Conservation (phyloP, 306 rosid species). For the Casuarina glauca region DNA sequence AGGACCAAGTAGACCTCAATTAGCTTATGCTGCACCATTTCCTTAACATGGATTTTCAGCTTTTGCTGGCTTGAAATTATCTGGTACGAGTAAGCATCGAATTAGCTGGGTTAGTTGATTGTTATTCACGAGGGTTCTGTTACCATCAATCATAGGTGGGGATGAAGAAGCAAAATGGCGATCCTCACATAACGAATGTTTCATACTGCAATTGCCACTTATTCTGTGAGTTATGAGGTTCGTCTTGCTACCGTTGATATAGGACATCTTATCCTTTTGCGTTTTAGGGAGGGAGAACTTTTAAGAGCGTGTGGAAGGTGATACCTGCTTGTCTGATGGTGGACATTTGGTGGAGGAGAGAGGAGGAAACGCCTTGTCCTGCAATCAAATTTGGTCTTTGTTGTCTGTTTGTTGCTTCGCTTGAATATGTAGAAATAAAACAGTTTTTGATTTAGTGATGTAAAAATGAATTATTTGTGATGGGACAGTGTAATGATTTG, state of each 20-base stretch:
- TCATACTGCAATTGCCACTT: background rate
- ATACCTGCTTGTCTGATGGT: background rate
- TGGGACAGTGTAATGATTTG: background rate
- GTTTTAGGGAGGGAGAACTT: background rate
- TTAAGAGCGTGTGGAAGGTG: background rate
- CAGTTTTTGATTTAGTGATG: background rate
- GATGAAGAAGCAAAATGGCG: background rate
- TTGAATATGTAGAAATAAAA: background rate
- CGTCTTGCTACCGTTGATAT: background rate
- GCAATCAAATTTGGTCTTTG: background rate
- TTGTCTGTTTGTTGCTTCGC: background rate
- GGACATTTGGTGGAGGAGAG: background rate
- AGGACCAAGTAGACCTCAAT: slow-evolving; percentile 11
- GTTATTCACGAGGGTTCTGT: slow-evolving; percentile 2
- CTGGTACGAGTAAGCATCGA: background rate
- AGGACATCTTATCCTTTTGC: background rate
- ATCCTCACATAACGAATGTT: background rate
- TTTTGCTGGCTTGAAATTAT: slow-evolving; percentile 14
- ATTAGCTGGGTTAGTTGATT: background rate
- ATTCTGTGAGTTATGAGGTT: background rate
- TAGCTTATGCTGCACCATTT: background rate
- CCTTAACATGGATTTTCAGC: slow-evolving; percentile 11
- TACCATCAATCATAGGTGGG: background rate
- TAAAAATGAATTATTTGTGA: background rate
- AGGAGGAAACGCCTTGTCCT: background rate